A percentile compares a stretch with the other conserved stretches of the same genome.
Evolutionary conservation across 169 alveolate species (phyloP).

Genomic region (Eimeria falciformis): DNA sequence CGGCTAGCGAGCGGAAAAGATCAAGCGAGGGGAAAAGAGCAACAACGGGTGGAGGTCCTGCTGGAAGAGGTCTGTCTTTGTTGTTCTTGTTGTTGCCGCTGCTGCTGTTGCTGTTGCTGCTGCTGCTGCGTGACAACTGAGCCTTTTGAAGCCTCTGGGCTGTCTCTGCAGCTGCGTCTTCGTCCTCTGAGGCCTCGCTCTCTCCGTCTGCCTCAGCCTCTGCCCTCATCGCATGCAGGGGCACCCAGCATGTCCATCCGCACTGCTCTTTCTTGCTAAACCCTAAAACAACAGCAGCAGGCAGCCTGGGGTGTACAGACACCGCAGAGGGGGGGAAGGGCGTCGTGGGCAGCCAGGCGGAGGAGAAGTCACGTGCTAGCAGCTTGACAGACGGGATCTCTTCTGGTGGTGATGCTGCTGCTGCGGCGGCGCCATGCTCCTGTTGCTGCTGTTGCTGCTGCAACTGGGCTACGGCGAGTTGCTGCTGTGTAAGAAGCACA

Average conservation of each 20-base stretch:
- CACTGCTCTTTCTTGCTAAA: background rate
- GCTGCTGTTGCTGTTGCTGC: conserved; percentile 21
- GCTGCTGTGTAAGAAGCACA: conserved; percentile 9
- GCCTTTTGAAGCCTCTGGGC: background rate
- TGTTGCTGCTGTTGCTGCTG: conserved; percentile 41
- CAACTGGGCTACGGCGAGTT: background rate
- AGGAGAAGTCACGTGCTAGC: conserved; percentile 21
- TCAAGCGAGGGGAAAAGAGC: conserved; percentile 45
- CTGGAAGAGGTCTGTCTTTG: background rate
- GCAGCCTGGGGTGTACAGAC: conserved; percentile 48
- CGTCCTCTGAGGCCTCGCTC: conserved; percentile 13
- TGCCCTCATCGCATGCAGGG: conserved; percentile 14
- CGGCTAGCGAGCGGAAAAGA: conserved; percentile 54
- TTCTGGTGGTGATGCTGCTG: background rate
- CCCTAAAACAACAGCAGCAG: conserved; percentile 44
- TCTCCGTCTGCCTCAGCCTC: conserved; percentile 31
- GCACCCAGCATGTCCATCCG: conserved; percentile 51
- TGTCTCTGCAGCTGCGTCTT: conserved; percentile 9
- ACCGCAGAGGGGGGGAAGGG: conserved; percentile 57
- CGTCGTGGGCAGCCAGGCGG: conserved; percentile 46
- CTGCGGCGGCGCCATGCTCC: background rate
- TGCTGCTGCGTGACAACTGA: background rate
- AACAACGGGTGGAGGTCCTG: conserved; percentile 2
- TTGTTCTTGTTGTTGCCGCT: background rate
- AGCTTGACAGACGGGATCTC: conserved; percentile 1